Evolutionary conservation across 805 yeast species (phyloP), one percentile per base, ranked within the genome.

Genomic region (Metschnikowia colocasiae): DNA sequence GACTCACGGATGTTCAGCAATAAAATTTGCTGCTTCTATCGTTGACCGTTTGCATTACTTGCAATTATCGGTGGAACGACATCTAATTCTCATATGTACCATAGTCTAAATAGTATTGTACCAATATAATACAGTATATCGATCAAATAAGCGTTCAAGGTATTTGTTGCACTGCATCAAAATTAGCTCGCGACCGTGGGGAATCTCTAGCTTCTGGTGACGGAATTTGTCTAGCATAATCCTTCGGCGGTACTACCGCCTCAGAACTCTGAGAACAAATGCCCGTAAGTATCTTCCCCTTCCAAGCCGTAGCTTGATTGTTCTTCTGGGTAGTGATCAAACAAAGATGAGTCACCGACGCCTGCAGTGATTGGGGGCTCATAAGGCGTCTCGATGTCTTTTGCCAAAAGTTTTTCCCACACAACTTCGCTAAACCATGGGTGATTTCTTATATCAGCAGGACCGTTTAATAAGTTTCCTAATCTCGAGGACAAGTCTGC

Each of bases 331-430:
- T 73, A 73, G 53, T 71, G 71, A 53, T 72, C 77, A 47, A 63
- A 63, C 51, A 59, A 59, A 38, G 74, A 61, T 40, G 82, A 74
- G 56, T 80, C 84, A 40, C 84, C 84, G n/a, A 79, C 81, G 29
- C 83, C 83, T 7, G 80, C 76, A 4, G 82, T 79, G 52, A 80
- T 80, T 16, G 82, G 82, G 37, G 84, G 84, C 61, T 80, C 84
- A 58, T 80, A 80, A 1, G 84, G 84, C 18, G 84, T 79, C 55
- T 80, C 84, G 33, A 80, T 80, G 57, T 79, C 82, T 50, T 80
- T 73, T 31, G 74, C 63, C 51, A 80, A 63, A 34, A 80, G 66
- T 52, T 80, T 71, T 52, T 78, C 82, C 84, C 84, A 80, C 25
- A 80, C 77, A 25, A 80, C 84, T 56, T 80, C 84, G 36, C 70